phyloP scores from a whole-genome alignment of 2,329 filamentous ascomycete species.

The Verticillium longisporum region DNA sequence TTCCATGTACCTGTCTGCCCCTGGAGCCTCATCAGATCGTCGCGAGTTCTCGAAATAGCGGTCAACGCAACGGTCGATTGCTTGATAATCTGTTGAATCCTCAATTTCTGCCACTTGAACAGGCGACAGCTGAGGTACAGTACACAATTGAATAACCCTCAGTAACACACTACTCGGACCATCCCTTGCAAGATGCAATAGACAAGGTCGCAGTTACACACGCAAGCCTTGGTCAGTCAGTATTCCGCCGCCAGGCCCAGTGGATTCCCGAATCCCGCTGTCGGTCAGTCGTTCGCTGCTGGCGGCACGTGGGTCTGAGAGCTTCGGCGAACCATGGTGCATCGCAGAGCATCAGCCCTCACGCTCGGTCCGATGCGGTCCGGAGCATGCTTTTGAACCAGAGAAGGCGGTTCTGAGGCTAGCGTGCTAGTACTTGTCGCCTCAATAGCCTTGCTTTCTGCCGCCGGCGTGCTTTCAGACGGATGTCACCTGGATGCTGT shows the following conservation, averaged over 20 bases:
- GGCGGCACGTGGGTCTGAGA: neutral
- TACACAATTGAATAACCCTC: too few relatives aligned
- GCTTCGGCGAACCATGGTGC: neutral
- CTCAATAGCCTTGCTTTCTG: neutral
- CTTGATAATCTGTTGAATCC: neutral
- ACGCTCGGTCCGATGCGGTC: neutral
- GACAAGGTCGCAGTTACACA: neutral
- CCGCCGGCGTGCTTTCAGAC: too few relatives aligned
- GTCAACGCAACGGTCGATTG: neutral
- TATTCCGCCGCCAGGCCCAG: neutral
- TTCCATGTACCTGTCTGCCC: neutral
- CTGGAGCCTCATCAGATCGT: neutral
- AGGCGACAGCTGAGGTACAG: too few relatives aligned
- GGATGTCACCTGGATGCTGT: too few relatives aligned
- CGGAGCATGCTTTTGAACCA: neutral
- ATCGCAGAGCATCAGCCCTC: neutral
- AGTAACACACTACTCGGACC: too few relatives aligned
- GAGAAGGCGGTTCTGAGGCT: neutral
- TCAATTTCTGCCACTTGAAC: neutral
- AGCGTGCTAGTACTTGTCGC: neutral
- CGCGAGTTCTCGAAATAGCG: neutral
- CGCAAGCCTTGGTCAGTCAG: neutral
- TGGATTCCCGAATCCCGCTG: neutral
- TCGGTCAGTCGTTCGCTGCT: neutral
- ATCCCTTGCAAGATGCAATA: too few relatives aligned